These are phyloP conservation scores for Salvia miltiorrhiza DNA, from an alignment of 257 asterid species.

Conservation along the genomic window DNA sequence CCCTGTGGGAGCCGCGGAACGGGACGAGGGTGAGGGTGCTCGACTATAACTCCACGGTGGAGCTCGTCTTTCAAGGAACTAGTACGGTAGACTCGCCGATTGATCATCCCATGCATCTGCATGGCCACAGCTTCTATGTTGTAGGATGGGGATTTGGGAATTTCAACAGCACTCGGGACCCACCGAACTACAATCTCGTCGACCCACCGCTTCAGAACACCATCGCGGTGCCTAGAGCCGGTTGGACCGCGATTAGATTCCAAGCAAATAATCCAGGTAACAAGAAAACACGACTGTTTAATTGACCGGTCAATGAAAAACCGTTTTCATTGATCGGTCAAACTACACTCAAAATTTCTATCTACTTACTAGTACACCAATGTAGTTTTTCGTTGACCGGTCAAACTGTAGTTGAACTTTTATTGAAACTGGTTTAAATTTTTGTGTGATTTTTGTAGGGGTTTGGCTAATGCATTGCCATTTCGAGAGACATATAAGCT, in stretches of 20 bases:
- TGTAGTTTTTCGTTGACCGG: not conserved
- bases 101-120: constrained; percentile 41
- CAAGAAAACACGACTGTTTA: not conserved
- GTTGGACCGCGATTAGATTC: constrained; percentile 40
- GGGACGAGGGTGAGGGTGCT: constrained; percentile 28
- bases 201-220: constrained; percentile 37
- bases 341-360: no score
- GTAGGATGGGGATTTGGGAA: constrained; percentile 43
- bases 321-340: not conserved
- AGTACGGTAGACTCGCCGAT: not conserved
- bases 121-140: constrained; percentile 36
- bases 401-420: not conserved
- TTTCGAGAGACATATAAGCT: constrained; percentile 36
- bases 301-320: not conserved
- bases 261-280: constrained; percentile 37
- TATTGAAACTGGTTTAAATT: not conserved
- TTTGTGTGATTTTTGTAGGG: constrained; percentile 1
- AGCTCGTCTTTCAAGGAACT: constrained; percentile 37
- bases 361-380: no score
- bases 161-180: constrained; percentile 23
- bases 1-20: constrained; percentile 13
- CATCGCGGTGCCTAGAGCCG: constrained; percentile 33
- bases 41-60: constrained; percentile 27
- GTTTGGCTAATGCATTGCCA: constrained; percentile 44
- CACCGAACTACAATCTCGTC: constrained; percentile 32